These are phyloP conservation scores for Lentinula boryana DNA, from an alignment of 768 basidiomycete species.

Conservation along the genomic window DNA sequence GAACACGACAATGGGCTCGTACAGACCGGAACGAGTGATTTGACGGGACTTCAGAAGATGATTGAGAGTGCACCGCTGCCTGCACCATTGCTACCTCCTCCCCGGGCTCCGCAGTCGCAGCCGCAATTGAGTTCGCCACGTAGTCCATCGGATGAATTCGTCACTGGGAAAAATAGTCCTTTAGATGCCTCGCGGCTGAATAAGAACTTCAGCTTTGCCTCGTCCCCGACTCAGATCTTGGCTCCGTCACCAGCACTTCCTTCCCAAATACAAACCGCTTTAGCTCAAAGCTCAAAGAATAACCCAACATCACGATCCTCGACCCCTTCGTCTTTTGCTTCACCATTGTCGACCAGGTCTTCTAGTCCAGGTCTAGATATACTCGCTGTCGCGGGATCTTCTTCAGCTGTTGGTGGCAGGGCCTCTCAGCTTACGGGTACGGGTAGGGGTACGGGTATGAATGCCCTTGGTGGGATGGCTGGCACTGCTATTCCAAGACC, in stretches of 20 bases:
- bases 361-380: slow-evolving; percentile 1
- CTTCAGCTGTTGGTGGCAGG: background rate
- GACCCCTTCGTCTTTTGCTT: background rate
- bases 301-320: background rate
- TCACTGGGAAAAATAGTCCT: background rate
- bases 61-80: slow-evolving; percentile 39
- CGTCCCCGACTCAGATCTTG: background rate
- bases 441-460: background rate
- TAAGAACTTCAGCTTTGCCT: background rate
- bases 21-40: slow-evolving; percentile 7
- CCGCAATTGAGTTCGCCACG: background rate
- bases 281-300: background rate
- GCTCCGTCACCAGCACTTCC: background rate
- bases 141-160: background rate
- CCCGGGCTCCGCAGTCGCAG: slow-evolving; percentile 13
- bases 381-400: background rate
- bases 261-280: background rate
- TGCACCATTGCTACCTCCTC: slow-evolving; percentile 37
- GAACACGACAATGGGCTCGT: slow-evolving; percentile 16
- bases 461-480: background rate
- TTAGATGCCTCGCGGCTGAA: background rate
- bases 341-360: background rate
- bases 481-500: background rate
- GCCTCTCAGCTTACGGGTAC: background rate
- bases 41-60: slow-evolving; percentile 34